Conservation (phyloP, 1,284 basidiomycete species). For the Austroboletus novae-zelandiae region DNA sequence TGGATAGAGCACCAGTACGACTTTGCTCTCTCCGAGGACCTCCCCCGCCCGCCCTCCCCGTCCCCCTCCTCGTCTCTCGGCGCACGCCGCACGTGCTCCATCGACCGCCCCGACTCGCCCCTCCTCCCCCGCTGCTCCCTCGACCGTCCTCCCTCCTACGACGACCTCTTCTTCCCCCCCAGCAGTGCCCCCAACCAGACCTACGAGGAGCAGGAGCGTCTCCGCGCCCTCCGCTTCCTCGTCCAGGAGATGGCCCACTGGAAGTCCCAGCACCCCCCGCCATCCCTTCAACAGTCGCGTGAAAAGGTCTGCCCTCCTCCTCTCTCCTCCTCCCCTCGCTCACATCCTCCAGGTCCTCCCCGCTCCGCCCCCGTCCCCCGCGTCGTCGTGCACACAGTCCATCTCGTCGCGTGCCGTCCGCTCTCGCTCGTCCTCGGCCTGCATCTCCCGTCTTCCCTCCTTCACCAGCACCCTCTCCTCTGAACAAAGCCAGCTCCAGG, state of each 20-base stretch:
- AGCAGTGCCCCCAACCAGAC: constrained; percentile 5
- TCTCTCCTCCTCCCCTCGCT: background rate
- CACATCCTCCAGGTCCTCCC: constrained; percentile 23
- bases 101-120: constrained; percentile 31
- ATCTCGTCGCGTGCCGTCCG: constrained; percentile 28
- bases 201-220: constrained; percentile 30
- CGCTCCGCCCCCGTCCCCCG: constrained; percentile 29
- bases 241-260: constrained; percentile 33
- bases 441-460: constrained; percentile 33
- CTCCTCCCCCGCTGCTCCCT: constrained; percentile 24
- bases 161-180: constrained; percentile 30
- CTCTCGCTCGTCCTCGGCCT: constrained; percentile 31
- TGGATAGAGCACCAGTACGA: constrained; percentile 36
- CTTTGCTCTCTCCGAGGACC: constrained; percentile 30
- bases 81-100: constrained; percentile 19
- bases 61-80: constrained; percentile 33
- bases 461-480: constrained; percentile 35
- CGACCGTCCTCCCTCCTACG: constrained; percentile 27
- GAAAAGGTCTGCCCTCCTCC: constrained; percentile 24
- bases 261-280: constrained; percentile 11
- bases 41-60: constrained; percentile 26
- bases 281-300: background rate
- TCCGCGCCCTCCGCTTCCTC: constrained; percentile 31
- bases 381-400: constrained; percentile 26
- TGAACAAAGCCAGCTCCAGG: constrained; percentile 30